These are phyloP conservation scores for Xylariaceae sp. DNA, from an alignment of 2,329 filamentous ascomycete species.

Conservation along the genomic window DNA sequence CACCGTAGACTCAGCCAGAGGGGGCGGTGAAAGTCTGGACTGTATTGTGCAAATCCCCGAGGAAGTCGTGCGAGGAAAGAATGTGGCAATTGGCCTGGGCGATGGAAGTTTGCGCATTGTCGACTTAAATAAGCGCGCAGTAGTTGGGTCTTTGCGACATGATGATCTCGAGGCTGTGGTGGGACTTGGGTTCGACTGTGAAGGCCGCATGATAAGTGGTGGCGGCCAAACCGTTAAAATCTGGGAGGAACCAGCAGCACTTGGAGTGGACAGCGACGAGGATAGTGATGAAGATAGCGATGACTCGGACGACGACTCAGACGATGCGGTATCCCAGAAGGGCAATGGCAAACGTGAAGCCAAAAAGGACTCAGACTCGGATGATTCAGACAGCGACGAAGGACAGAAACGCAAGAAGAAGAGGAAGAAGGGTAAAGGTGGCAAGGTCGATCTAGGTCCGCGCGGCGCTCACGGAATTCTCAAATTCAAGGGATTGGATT, in stretches of 20 bases:
- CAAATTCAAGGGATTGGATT: conserved; percentile 57
- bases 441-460: conserved; percentile 51
- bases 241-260: conserved; percentile 76
- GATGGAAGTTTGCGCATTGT: conserved; percentile 83
- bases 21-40: conserved; percentile 80
- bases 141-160: conserved; percentile 73
- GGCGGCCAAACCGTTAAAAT: conserved; percentile 88
- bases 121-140: conserved; percentile 74
- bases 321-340: conserved; percentile 53
- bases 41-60: conserved; percentile 76
- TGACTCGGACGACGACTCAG: conserved; percentile 52
- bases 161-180: conserved; percentile 89
- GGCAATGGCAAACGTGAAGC: conserved; percentile 48
- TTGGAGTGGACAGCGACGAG: conserved; percentile 52
- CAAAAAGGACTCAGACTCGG: conserved; percentile 49
- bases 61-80: conserved; percentile 72
- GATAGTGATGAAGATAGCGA: conserved; percentile 55
- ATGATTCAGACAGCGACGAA: conserved; percentile 54
- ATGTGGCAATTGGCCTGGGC: conserved; percentile 80
- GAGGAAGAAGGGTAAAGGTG: conserved; percentile 51
- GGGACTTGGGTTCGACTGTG: conserved; percentile 81
- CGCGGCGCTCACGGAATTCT: conserved; percentile 60
- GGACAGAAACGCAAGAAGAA: conserved; percentile 53
- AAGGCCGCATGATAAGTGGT: conserved; percentile 86
- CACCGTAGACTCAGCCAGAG: conserved; percentile 69